Base-by-base conservation (phyloP, 164 flowering plant species). In the Sextonia rubra region DNA sequence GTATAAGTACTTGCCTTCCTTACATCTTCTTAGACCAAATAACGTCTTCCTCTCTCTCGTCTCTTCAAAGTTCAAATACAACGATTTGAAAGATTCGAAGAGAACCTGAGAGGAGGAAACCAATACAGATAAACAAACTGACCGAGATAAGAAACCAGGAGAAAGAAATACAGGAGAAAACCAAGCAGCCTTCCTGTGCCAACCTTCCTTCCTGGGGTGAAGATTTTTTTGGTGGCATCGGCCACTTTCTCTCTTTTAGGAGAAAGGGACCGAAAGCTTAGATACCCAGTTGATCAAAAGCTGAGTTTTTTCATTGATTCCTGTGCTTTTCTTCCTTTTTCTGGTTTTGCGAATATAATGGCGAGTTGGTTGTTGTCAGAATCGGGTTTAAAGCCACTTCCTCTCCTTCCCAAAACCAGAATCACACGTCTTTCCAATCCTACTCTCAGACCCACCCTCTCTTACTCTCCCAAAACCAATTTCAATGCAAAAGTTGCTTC, bases 351-450 rank as follows among this genome's bases (percentile, higher is more conserved):
- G 27, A 25, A 11, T 14, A 15, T 15, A 18, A 72, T 64, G 74
- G 68, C 74, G 44, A 48, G 60, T 22, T 27, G 48, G 69, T 18
- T 64, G 6, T 25, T 64, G 24, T 80, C 86, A 62, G 82, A 84
- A 78, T 81, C 83, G 68, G 87, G 86, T 47, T 23, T 86, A 27
- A 75, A 80, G 64, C 84, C 86, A 3, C 80, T 83, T 5, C 85
- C 83, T 73, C 73, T 60, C 12, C 20, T 47, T 14, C 22, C 24
- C 1, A 68, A 30, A 44, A 68, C 20, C 30, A 37, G 22, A 60
- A 0, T 5, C 4, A 18, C 49, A 58, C 12, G 12, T 48, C 9
- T 68, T 49, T 24, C 69, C 72, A 44, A 60, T 29, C 48, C 47
- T 12, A 22, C 1, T n/a, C 47, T 72, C 61, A 14, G 60, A 23